Percentiles rank a stretch among this genome's conserved stretches.
Conservation (phyloP, 2,329 filamentous ascomycete species). For the Pezicula carpinea region DNA sequence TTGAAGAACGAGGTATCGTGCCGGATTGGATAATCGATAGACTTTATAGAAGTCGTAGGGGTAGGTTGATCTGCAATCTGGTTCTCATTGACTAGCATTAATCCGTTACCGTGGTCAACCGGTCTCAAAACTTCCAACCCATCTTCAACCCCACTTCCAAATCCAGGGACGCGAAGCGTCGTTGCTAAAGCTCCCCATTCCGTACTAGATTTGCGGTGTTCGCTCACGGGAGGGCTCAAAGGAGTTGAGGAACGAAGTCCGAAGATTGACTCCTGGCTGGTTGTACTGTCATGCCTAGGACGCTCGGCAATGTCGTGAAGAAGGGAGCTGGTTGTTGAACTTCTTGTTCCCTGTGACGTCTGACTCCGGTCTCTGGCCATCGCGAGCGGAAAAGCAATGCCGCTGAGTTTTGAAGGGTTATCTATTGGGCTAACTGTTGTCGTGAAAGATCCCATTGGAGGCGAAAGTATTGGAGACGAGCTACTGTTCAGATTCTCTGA, state of each 20-base stretch:
- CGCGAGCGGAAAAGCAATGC: neutral
- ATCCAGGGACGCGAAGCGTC: slow-evolving; percentile 17
- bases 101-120: slow-evolving; percentile 14
- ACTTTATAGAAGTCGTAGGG: slow-evolving; percentile 19
- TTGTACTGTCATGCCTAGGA: slow-evolving; percentile 9
- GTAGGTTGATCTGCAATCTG: slow-evolving; percentile 6
- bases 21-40: slow-evolving; percentile 22
- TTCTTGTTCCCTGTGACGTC: slow-evolving; percentile 16
- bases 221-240: slow-evolving; percentile 16
- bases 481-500: slow-evolving; percentile 15
- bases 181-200: slow-evolving; percentile 12
- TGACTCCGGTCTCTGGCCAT: slow-evolving; percentile 18
- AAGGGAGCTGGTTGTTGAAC: slow-evolving; percentile 20
- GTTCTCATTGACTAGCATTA: slow-evolving; percentile 6
- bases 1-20: slow-evolving; percentile 27
- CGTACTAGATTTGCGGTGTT: slow-evolving; percentile 11
- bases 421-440: slow-evolving; percentile 16
- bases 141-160: slow-evolving; percentile 17
- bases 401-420: neutral
- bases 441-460: slow-evolving; percentile 4
- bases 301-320: slow-evolving; percentile 12
- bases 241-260: slow-evolving; percentile 13
- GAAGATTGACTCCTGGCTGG: slow-evolving; percentile 21
- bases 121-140: slow-evolving; percentile 20
- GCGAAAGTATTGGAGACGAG: slow-evolving; percentile 4